Base-by-base conservation (phyloP, 2,329 filamentous ascomycete species). In the Cephalotrichum gorgonifer region DNA sequence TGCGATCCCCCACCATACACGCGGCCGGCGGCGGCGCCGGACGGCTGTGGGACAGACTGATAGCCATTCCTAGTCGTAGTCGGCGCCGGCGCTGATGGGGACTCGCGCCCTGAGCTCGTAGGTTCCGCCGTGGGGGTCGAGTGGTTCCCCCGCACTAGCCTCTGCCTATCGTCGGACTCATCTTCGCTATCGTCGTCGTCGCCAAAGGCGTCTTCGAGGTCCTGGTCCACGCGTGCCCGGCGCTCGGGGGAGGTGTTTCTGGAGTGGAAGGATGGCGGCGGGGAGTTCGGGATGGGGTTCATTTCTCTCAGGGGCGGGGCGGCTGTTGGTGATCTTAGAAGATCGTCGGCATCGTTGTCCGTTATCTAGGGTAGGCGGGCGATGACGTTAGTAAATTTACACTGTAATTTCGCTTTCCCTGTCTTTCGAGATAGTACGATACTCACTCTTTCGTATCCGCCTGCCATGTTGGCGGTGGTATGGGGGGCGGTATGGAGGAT, bases 181-280 rank as follows among this genome's bases (percentile, higher is more conserved):
- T 87, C 76, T 50, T 86, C 85, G 60, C 83, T 83, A 54, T 85
- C 85, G 53, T 85, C 87, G 53, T 83, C 85, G 56, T 85, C 86
- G 62, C 88, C 91, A 64, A 98, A 98, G 1, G 93, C 89, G 62
- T 97, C 91, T 57, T 87, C 88, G 14, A 98, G 77, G n/a, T 87
- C 84, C 53, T 85, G 76, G 58, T 95, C 83, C 52, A 88, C 85
- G 8, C 59, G 64, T 20, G 42, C 27, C 53, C 59, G 64, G 47
- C 65, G 68, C 50, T 64, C 66, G 44, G 58, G 64, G 72, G 73
- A 69, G 68, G 88, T 88, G 28, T 85, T 75, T 62, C 86, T 81
- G 43, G 90, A 96, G 64, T 83, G 88, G 67, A 96, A 97, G 2
- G 91, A 96, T 2, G 91, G 91, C 33, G 81, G 81, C 45, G 81